Evolutionary conservation across 257 asterid species (phyloP).

Genomic region (Solanum lycopersicoides): DNA sequence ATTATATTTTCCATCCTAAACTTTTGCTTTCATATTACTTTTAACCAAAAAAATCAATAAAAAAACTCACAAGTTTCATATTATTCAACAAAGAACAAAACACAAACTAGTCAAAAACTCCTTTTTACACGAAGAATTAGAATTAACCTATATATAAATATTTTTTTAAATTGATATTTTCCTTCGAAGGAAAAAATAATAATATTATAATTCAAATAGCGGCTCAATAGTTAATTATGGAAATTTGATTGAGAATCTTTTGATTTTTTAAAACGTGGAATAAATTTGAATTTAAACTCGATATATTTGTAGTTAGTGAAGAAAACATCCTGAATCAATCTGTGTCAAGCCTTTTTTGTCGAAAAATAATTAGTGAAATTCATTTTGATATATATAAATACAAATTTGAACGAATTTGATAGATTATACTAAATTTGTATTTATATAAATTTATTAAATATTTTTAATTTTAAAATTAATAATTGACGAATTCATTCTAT

Average conservation of each 20-base stretch:
- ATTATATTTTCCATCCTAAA: not conserved
- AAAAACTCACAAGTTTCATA: not conserved
- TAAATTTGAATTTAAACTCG: not conserved
- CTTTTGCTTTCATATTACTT: not conserved
- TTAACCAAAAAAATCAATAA: not conserved
- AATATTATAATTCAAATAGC: not conserved
- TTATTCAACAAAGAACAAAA: not conserved
- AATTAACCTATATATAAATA: not conserved
- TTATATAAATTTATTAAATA: not conserved
- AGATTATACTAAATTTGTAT: not conserved
- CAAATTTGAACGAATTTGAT: too few relatives aligned
- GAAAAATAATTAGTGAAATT: not conserved
- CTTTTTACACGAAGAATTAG: not conserved
- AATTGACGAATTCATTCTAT: rapidly evolving
- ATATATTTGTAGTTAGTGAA: too few relatives aligned
- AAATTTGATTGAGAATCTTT: not conserved
- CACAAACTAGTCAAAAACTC: not conserved
- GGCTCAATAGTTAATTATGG: not conserved
- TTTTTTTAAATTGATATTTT: too few relatives aligned
- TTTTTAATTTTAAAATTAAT: not conserved
- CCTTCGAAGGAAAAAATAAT: too few relatives aligned
- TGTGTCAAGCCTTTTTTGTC: not conserved
- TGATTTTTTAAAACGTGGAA: not conserved
- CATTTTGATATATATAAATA: not conserved
- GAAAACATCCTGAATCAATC: not conserved